A percentile compares a stretch with the other conserved stretches of the same genome.
Evolutionary conservation across 2,329 filamentous ascomycete species (phyloP).

Genomic region (Pseudogymnoascus sp.): DNA sequence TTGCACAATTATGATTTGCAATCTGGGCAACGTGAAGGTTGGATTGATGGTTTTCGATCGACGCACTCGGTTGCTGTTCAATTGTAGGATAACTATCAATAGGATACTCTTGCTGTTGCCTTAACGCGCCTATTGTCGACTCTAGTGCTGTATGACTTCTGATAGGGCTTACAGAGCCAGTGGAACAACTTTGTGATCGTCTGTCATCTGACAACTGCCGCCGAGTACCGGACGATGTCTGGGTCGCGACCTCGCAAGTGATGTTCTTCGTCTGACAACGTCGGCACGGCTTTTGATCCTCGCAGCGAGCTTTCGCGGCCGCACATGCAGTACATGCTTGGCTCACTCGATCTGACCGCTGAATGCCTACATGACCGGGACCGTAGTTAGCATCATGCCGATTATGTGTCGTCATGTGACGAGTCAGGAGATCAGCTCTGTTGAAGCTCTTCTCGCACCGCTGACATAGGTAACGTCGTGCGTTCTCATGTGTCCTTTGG

Average conservation of each 20-base stretch:
- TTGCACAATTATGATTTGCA: neutral
- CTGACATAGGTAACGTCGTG: constrained; percentile 17
- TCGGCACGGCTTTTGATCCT: constrained; percentile 19
- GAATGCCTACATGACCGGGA: neutral
- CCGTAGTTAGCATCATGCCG: neutral
- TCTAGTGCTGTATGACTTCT: too few species aligned
- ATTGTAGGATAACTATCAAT: too few species aligned
- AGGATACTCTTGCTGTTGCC: too few species aligned
- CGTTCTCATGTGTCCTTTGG: constrained; percentile 21
- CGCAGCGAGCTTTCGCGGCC: constrained; percentile 17
- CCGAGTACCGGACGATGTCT: too few species aligned
- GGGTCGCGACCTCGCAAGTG: constrained; percentile 8
- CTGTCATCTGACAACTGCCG: too few species aligned
- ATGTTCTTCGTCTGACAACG: constrained; percentile 16
- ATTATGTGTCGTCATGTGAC: constrained; percentile 17
- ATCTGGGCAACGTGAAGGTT: neutral
- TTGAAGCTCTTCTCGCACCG: constrained; percentile 21
- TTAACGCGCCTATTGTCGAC: too few species aligned
- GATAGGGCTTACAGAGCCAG: too few species aligned
- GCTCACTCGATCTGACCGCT: constrained; percentile 14
- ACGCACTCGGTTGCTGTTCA: neutral
- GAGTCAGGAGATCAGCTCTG: constrained; percentile 16
- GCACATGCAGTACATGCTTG: constrained; percentile 18
- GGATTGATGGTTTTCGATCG: neutral
- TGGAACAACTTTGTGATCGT: too few species aligned